Conservation (phyloP, 345 rosid species). For the Hibiscus tridactylites region DNA sequence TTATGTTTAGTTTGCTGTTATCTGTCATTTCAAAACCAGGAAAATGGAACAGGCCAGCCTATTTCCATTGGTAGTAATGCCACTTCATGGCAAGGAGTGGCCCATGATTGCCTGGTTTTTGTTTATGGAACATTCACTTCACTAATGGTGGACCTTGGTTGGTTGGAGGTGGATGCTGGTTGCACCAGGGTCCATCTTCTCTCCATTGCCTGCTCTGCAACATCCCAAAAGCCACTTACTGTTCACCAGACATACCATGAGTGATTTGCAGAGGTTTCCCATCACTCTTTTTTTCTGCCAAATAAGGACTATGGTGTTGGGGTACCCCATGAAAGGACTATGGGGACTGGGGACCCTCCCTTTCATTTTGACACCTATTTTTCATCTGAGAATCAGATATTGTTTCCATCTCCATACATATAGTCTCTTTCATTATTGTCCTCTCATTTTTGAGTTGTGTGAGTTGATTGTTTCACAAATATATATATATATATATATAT, state of each 20-base stretch:
- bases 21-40: neutral
- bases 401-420: neutral
- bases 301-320: neutral
- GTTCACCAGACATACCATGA: constrained; percentile 13
- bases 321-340: neutral
- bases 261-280: constrained; percentile 7
- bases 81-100: neutral
- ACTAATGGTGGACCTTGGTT: neutral
- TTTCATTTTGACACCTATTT: neutral
- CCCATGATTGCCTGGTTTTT: neutral
- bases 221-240: constrained; percentile 15
- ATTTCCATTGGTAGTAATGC: neutral
- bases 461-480: constrained; percentile 6
- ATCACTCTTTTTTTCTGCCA: neutral
- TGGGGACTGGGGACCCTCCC: neutral
- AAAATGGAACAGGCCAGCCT: neutral
- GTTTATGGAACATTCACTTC: constrained; percentile 14
- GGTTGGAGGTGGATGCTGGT: too few relatives aligned
- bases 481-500: neutral
- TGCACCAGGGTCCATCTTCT: constrained; percentile 5
- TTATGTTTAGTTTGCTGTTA: neutral
- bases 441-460: neutral
- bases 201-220: neutral
- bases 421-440: constrained; percentile 1
- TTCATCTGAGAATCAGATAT: neutral